Conservation (phyloP, 495 filamentous ascomycete species). For the Xylaria acuta region DNA sequence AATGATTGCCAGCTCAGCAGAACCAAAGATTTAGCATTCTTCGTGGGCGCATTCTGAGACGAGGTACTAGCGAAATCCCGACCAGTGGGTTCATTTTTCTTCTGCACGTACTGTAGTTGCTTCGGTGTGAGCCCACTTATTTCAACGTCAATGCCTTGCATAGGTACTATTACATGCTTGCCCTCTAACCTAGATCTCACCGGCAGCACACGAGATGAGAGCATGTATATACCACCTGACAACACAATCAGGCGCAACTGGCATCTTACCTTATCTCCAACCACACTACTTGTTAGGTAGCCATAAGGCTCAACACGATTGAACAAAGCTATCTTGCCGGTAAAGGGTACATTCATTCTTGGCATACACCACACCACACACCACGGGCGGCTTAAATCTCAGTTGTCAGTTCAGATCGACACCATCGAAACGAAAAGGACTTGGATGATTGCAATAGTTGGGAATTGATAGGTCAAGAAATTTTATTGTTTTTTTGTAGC, state of each 20-base stretch:
- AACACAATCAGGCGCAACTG: conserved; percentile 1
- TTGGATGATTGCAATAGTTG: not conserved
- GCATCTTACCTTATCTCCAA: conserved; percentile 4
- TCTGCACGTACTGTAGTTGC: not conserved
- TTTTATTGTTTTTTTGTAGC: conserved; percentile 40
- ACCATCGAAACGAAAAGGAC: not conserved
- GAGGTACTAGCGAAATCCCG: not conserved
- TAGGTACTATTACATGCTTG: not conserved
- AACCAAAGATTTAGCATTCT: not conserved
- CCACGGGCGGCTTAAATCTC: too few species aligned
- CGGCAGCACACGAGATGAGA: conserved; percentile 4
- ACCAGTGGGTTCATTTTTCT: conserved; percentile 1
- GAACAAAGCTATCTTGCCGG: not conserved
- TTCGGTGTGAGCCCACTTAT: conserved; percentile 8
- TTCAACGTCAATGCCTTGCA: conserved; percentile 16
- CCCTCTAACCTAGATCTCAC: conserved; percentile 5
- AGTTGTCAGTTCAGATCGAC: not conserved
- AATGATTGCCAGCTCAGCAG: conserved; percentile 26
- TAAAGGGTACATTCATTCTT: not conserved
- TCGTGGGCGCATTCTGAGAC: not conserved
- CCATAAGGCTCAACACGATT: not conserved
- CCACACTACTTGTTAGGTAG: not conserved
- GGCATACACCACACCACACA: not conserved
- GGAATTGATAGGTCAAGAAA: not conserved
- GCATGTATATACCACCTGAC: not conserved